Percentiles rank a stretch among this genome's conserved stretches.
phyloP scores from a whole-genome alignment of 352 stramenopile species.

The Pythium monospermum region DNA sequence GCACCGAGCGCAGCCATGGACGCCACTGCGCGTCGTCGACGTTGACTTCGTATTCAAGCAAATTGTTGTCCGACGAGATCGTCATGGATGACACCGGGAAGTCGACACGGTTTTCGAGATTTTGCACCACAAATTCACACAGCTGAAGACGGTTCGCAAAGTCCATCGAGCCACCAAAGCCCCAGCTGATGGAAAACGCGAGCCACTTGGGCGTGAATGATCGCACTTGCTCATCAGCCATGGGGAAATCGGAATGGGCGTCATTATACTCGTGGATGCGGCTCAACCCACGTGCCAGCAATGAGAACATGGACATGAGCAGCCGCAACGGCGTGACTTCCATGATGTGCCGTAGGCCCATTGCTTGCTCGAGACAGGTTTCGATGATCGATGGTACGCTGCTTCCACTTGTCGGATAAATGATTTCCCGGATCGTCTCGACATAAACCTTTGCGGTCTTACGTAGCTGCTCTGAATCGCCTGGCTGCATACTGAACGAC shows the following conservation, averaged over 20 bases:
- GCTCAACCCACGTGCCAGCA: conserved; percentile 92
- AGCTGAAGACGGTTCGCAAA: conserved; percentile 90
- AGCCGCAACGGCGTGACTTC: conserved; percentile 91
- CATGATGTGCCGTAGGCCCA: conserved; percentile 95
- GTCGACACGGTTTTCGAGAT: conserved; percentile 83
- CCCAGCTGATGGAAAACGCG: conserved; percentile 97
- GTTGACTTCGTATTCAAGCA: conserved; percentile 96
- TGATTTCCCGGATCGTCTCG: conserved; percentile 47
- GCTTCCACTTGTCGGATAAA: conserved; percentile 33
- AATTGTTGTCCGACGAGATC: conserved; percentile 56
- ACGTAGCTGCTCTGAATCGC: conserved; percentile 55
- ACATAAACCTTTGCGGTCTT: conserved; percentile 71
- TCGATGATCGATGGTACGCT: conserved; percentile 82
- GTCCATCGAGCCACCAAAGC: conserved; percentile 97
- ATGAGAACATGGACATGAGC: conserved; percentile 95
- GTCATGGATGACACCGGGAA: conserved; percentile 73
- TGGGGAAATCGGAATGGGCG: conserved; percentile 97
- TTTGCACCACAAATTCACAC: conserved; percentile 85
- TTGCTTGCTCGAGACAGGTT: conserved; percentile 90
- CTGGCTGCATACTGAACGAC: conserved; percentile 63
- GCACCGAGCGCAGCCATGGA: conserved; percentile 94
- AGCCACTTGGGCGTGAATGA: conserved; percentile 97
- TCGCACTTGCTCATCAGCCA: conserved; percentile 95
- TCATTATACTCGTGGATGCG: conserved; percentile 99
- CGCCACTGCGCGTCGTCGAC: conserved; percentile 97